A percentile compares a stretch with the other conserved stretches of the same genome.
Evolutionary conservation across 176 grass and related monocot genomes (phyloP).

Genomic region (Aegilops umbellulata): DNA sequence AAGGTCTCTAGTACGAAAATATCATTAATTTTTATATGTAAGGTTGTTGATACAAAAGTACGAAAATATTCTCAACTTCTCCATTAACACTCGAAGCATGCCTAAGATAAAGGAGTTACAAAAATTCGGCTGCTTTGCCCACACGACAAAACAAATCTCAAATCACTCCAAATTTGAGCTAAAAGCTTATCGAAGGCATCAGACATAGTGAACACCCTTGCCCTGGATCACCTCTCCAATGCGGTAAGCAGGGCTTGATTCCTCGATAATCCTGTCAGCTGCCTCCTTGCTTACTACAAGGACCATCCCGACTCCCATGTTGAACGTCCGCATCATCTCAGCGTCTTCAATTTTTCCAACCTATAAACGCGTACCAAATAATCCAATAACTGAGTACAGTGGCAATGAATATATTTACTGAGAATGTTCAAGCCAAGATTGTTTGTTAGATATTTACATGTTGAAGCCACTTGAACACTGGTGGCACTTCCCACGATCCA

Average conservation of each 20-base stretch:
- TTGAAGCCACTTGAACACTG: constrained; percentile 80
- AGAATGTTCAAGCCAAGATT: neutral
- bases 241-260: constrained; percentile 31
- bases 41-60: neutral
- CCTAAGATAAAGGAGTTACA: neutral
- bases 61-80: neutral
- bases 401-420: neutral
- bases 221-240: constrained; percentile 79
- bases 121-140: constrained; percentile 2
- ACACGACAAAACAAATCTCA: neutral
- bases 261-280: constrained; percentile 47
- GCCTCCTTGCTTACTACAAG: constrained; percentile 62
- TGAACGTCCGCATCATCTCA: constrained; percentile 89
- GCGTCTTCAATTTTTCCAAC: constrained; percentile 71
- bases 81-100: neutral
- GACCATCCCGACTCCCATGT: constrained; percentile 96
- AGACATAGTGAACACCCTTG: constrained; percentile 63
- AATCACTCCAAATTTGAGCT: neutral
- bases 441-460: constrained; percentile 37
- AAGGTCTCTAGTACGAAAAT: neutral
- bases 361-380: constrained; percentile 19
- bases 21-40: neutral
- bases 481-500: constrained; percentile 66
- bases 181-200: constrained; percentile 5
- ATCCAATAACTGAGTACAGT: neutral